Conservation (phyloP, 805 yeast genomes). For the Metschnikowia baotianmanensis region DNA sequence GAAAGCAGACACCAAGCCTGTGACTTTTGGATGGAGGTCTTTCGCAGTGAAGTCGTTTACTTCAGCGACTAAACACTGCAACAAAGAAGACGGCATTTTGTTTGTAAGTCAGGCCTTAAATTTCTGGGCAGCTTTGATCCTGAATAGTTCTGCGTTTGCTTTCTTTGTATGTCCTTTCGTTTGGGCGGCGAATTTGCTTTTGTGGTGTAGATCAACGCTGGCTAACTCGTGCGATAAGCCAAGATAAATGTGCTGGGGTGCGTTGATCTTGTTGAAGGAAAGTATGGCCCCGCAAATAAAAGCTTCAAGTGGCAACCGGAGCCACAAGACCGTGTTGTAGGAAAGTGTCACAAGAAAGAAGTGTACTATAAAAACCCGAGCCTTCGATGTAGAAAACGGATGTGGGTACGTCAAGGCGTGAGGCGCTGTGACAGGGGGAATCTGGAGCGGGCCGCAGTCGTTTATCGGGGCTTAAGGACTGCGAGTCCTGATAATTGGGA, state of each 20-base stretch:
- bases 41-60: constrained; percentile 17
- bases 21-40: constrained; percentile 28
- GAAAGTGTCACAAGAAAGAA: neutral
- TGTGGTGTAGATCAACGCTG: neutral
- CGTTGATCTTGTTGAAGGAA: neutral
- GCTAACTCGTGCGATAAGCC: neutral
- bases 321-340: neutral
- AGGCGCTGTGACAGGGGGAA: constrained; percentile 4
- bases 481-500: no score
- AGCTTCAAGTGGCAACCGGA: neutral
- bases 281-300: neutral
- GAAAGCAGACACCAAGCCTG: constrained; percentile 27
- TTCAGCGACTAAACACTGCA: constrained; percentile 23
- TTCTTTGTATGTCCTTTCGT: no score
- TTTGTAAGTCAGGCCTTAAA: no score
- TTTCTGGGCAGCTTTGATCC: no score
- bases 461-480: neutral
- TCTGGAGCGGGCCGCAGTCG: constrained; percentile 10
- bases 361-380: neutral
- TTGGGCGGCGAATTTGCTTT: no score
- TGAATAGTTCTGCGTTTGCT: neutral
- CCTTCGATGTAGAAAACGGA: neutral
- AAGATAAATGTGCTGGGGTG: neutral
- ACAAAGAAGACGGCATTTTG: constrained; percentile 3
- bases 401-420: constrained; percentile 7